Conservation (phyloP, 2,329 filamentous ascomycete species). For the Aspergillus sergii region DNA sequence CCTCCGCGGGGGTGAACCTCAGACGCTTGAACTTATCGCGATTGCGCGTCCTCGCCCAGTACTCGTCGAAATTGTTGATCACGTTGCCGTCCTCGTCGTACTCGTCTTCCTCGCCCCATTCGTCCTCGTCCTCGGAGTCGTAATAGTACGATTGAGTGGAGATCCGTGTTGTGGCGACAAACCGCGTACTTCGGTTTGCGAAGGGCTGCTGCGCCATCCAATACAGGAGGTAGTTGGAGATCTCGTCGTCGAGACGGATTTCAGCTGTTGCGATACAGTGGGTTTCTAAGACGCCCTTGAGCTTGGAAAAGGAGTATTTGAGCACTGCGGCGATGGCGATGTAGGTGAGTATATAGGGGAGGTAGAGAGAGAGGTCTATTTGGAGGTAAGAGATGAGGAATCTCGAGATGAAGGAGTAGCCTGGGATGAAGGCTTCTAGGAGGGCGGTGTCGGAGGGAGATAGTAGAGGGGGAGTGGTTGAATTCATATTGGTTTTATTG, state of each 20-base stretch:
- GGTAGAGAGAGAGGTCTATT: conserved; percentile 65
- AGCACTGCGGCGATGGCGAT: conserved; percentile 55
- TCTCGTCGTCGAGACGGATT: conserved; percentile 69
- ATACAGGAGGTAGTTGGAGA: conserved; percentile 72
- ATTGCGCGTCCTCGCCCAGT: conserved; percentile 43
- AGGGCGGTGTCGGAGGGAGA: conserved; percentile 28
- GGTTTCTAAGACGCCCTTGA: conserved; percentile 52
- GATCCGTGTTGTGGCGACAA: conserved; percentile 60
- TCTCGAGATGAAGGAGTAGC: conserved; percentile 61
- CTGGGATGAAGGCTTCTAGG: conserved; percentile 67
- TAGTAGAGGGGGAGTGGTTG: conserved; percentile 15
- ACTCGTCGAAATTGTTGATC: conserved; percentile 45
- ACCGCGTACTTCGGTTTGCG: conserved; percentile 60
- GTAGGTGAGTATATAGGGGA: conserved; percentile 58
- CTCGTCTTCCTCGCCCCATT: conserved; percentile 25
- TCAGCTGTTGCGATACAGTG: conserved; percentile 68
- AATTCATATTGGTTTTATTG: conserved; percentile 18
- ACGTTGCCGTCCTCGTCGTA: conserved; percentile 35
- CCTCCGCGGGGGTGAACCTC: conserved; percentile 67
- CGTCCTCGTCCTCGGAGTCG: conserved; percentile 27
- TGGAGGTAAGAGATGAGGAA: conserved; percentile 59
- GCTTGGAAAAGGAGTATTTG: conserved; percentile 54
- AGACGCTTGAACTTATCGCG: conserved; percentile 40
- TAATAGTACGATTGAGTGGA: conserved; percentile 40
- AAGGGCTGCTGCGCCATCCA: conserved; percentile 69